Evolutionary conservation across 2,329 filamentous ascomycete genomes (phyloP).

Genomic region (Aspergillus sp.): DNA sequence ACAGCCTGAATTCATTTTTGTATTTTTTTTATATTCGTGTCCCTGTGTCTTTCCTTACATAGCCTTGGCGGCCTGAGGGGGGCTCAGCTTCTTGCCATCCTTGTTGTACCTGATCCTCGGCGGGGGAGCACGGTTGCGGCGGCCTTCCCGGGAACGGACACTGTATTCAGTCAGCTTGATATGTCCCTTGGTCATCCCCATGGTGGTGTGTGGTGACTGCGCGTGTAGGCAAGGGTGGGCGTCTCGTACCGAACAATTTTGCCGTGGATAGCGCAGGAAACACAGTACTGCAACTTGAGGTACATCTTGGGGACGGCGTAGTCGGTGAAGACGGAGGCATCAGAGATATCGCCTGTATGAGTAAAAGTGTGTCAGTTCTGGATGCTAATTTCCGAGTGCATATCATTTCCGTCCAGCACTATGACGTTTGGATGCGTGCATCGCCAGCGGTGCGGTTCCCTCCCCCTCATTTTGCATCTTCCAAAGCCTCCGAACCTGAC

Average conservation of each 20-base stretch:
- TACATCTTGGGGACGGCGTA: conserved; percentile 99
- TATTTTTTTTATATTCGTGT: conserved; percentile 16
- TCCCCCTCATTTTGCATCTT: background rate
- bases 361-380: conserved; percentile 7
- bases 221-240: background rate
- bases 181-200: too few species aligned
- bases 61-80: conserved; percentile 67
- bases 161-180: conserved; percentile 42
- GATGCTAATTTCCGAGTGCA: too few species aligned
- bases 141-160: conserved; percentile 92
- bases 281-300: conserved; percentile 99
- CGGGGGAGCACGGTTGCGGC: conserved; percentile 97
- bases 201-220: too few species aligned
- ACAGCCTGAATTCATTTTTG: conserved; percentile 29
- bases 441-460: conserved; percentile 2
- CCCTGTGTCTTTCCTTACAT: conserved; percentile 27
- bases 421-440: background rate
- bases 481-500: background rate
- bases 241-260: conserved; percentile 98
- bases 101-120: conserved; percentile 99
- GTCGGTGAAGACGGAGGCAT: conserved; percentile 97
- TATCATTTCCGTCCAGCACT: background rate
- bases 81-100: conserved; percentile 99
- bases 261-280: conserved; percentile 99
- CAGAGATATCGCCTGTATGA: conserved; percentile 91